Percentiles rank a stretch among this genome's conserved stretches.
These are phyloP conservation scores for Furcasterigmium furcatum DNA, from an alignment of 2,329 filamentous ascomycete species.

Conservation along the genomic window DNA sequence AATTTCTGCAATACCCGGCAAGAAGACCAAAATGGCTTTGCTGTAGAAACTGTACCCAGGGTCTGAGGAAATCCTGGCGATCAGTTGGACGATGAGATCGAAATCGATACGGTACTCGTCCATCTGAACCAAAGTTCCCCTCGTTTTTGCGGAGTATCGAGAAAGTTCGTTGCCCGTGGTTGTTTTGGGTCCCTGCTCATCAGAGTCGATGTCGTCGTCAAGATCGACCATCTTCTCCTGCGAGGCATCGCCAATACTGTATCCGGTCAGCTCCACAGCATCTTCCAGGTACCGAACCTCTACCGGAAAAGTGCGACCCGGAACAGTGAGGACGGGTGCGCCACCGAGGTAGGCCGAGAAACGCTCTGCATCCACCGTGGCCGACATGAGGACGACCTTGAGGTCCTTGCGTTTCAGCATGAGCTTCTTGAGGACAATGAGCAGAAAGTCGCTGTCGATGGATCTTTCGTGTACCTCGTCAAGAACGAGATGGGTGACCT, in stretches of 20 bases:
- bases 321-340: constrained; percentile 85
- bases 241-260: constrained; percentile 45
- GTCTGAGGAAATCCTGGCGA: constrained; percentile 71
- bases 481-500: constrained; percentile 92
- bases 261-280: constrained; percentile 83
- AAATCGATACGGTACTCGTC: constrained; percentile 94
- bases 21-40: constrained; percentile 88
- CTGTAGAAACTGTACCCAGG: constrained; percentile 68
- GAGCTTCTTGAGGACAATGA: constrained; percentile 86
- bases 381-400: constrained; percentile 95
- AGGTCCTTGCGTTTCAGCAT: constrained; percentile 74
- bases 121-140: constrained; percentile 69
- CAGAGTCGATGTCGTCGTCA: constrained; percentile 57
- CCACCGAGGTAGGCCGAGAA: constrained; percentile 87
- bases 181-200: constrained; percentile 38
- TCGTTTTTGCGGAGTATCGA: constrained; percentile 75
- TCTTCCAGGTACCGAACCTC: constrained; percentile 87
- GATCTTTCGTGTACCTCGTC: constrained; percentile 96
- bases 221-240: constrained; percentile 57
- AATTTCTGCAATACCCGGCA: constrained; percentile 93
- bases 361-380: constrained; percentile 87
- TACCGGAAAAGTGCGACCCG: constrained; percentile 91
- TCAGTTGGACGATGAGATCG: constrained; percentile 76
- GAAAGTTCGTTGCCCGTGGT: constrained; percentile 55
- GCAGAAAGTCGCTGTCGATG: constrained; percentile 93